A percentile compares a stretch with the other conserved stretches of the same genome.
These are phyloP conservation scores for Lonicera japonica DNA, from an alignment of 129 eudicot species.

Conservation along the genomic window DNA sequence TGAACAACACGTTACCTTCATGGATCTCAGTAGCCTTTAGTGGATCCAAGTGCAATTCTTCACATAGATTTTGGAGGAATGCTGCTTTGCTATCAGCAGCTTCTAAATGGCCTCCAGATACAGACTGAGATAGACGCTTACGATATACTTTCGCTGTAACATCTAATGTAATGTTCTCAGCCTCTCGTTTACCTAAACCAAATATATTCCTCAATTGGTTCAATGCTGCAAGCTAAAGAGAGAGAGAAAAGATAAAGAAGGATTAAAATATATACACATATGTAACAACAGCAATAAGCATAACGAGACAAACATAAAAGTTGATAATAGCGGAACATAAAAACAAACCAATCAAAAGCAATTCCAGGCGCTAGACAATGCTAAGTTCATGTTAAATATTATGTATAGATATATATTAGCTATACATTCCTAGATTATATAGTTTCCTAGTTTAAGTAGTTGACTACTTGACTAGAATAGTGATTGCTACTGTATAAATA, in stretches of 20 bases:
- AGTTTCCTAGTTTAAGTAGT: too few species aligned
- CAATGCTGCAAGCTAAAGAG: constrained; percentile 73
- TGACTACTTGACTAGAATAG: too few species aligned
- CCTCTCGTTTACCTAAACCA: constrained; percentile 87
- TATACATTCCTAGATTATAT: too few species aligned
- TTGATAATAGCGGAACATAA: too few species aligned
- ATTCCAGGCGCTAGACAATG: too few species aligned
- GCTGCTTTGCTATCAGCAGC: constrained; percentile 95
- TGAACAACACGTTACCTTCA: constrained; percentile 48
- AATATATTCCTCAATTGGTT: constrained; percentile 80
- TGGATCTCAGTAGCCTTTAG: constrained; percentile 84
- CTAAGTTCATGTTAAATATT: too few species aligned
- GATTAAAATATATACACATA: not conserved
- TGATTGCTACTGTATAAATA: too few species aligned
- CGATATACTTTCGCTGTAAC: constrained; percentile 79
- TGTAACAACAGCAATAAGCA: not conserved
- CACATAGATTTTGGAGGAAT: constrained; percentile 88
- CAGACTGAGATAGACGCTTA: constrained; percentile 71
- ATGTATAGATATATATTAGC: too few species aligned
- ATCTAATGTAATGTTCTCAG: constrained; percentile 69
- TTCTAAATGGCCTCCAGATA: constrained; percentile 62
- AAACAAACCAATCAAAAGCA: not conserved
- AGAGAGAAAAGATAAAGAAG: constrained; percentile 1
- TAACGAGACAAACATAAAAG: not conserved
- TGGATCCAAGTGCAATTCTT: constrained; percentile 72